Evolutionary conservation across 2,329 filamentous ascomycete genomes (phyloP).

Genomic region (Alternaria sp.): DNA sequence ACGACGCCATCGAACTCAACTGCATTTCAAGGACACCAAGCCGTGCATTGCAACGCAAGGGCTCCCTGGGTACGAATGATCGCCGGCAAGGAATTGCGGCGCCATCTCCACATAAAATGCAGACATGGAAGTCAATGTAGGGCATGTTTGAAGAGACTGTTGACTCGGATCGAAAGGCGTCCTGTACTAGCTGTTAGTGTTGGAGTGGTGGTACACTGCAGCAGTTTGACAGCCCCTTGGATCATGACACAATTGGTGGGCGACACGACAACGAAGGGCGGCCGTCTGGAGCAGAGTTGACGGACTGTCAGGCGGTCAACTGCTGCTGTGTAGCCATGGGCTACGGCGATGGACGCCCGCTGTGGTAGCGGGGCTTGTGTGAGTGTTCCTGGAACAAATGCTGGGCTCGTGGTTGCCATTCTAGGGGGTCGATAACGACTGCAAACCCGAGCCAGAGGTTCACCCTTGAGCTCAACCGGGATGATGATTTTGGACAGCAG

Average conservation of each 20-base stretch:
- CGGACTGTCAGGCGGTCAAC: conserved; percentile 45
- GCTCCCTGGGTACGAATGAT: conserved; percentile 7
- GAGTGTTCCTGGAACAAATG: conserved; percentile 14
- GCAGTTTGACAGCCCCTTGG: conserved; percentile 43
- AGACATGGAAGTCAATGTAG: conserved; percentile 8
- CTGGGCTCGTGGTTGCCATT: conserved; percentile 19
- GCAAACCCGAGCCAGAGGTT: conserved; percentile 35
- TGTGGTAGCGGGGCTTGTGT: conserved; percentile 38
- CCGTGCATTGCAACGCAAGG: conserved; percentile 19
- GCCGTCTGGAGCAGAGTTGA: conserved; percentile 27
- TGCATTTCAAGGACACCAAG: conserved; percentile 14
- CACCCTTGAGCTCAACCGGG: conserved; percentile 27
- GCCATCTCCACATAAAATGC: conserved; percentile 10
- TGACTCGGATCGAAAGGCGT: conserved; percentile 20
- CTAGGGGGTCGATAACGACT: conserved; percentile 25
- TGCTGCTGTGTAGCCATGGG: conserved; percentile 38
- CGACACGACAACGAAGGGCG: conserved; percentile 29
- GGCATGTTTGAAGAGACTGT: conserved; percentile 12
- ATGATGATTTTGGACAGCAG: conserved; percentile 32
- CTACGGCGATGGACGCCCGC: conserved; percentile 25
- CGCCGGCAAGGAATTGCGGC: conserved; percentile 14
- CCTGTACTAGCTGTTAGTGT: conserved; percentile 3
- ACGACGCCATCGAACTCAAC: conserved; percentile 33
- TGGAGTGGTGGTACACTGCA: conserved; percentile 37
- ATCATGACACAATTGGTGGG: conserved; percentile 31